These are phyloP conservation scores for Talaromyces sp. DNA, from an alignment of 2,329 filamentous ascomycete genomes.

Conservation along the genomic window DNA sequence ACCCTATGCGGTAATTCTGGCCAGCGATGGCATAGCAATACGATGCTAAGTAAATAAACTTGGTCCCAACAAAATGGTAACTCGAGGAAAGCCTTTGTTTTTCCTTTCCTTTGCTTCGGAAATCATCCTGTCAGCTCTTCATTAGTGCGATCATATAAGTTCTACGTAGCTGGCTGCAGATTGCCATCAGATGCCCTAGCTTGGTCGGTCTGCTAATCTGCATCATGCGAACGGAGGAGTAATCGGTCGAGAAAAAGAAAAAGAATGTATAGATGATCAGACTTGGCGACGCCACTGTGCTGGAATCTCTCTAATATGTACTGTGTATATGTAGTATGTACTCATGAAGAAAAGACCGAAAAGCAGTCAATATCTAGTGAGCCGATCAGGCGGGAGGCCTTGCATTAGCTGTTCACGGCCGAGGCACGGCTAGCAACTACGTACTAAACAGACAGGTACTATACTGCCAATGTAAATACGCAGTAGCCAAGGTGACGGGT, in stretches of 20 bases:
- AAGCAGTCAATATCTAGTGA: not conserved
- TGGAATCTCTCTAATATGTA: not conserved
- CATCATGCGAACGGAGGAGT: not conserved
- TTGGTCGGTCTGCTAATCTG: not conserved
- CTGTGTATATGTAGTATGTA: not conserved
- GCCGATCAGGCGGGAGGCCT: not conserved
- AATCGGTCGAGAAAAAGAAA: not conserved
- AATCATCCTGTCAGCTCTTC: not conserved
- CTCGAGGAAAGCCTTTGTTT: not conserved
- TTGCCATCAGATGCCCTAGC: not conserved
- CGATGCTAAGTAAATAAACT: not conserved
- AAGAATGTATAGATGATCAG: not conserved
- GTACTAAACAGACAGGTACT: not conserved
- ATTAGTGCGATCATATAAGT: not conserved
- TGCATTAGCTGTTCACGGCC: slow-evolving; percentile 2
- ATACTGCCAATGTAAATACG: no score
- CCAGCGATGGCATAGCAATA: not conserved
- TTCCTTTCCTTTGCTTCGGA: not conserved
- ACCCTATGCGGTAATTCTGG: not conserved
- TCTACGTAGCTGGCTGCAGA: not conserved
- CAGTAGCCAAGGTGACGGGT: not conserved
- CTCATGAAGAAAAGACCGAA: not conserved
- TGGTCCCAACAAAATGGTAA: slow-evolving; percentile 5
- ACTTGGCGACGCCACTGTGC: not conserved
- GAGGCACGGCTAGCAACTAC: not conserved